Percentiles rank a stretch among this genome's conserved stretches.
Evolutionary conservation across 2,329 filamentous ascomycete genomes (phyloP).

Genomic region (Diplodia sapinea): DNA sequence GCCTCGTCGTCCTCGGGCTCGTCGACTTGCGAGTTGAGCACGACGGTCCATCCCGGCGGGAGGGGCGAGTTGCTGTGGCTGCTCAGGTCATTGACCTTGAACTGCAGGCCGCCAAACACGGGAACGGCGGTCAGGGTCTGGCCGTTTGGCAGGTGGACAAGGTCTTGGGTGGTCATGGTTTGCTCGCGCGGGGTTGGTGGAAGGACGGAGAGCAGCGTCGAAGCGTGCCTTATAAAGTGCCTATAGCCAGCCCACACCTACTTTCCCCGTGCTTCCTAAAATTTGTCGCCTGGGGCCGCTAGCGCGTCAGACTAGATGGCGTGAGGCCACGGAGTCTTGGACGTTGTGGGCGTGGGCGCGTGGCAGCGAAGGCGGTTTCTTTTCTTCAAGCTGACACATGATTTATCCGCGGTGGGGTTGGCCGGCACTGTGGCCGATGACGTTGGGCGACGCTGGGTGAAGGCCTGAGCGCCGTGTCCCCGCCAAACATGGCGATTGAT

Average conservation of each 20-base stretch:
- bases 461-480: background rate
- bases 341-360: conserved; percentile 1
- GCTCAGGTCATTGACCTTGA: conserved; percentile 80
- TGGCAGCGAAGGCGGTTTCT: conserved; percentile 24
- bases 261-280: conserved; percentile 11
- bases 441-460: conserved; percentile 1
- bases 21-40: conserved; percentile 71
- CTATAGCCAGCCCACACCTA: background rate
- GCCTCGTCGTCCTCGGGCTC: conserved; percentile 41
- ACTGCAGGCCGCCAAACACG: conserved; percentile 89
- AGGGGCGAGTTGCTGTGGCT: conserved; percentile 69
- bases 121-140: conserved; percentile 80
- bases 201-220: conserved; percentile 8
- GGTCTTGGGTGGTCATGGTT: conserved; percentile 24
- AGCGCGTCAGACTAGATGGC: conserved; percentile 23
- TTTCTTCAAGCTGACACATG: conserved; percentile 20
- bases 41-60: conserved; percentile 88
- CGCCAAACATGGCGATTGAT: background rate
- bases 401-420: conserved; percentile 25
- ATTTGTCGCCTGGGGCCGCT: conserved; percentile 18
- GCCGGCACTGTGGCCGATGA: conserved; percentile 11
- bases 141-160: conserved; percentile 81
- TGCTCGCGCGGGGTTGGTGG: conserved; percentile 17
- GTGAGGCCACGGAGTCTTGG: conserved; percentile 8
- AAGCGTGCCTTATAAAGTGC: conserved; percentile 13